Evolutionary conservation across 495 filamentous ascomycete species (phyloP).

Genomic region (Parathielavia hyrcaniae): DNA sequence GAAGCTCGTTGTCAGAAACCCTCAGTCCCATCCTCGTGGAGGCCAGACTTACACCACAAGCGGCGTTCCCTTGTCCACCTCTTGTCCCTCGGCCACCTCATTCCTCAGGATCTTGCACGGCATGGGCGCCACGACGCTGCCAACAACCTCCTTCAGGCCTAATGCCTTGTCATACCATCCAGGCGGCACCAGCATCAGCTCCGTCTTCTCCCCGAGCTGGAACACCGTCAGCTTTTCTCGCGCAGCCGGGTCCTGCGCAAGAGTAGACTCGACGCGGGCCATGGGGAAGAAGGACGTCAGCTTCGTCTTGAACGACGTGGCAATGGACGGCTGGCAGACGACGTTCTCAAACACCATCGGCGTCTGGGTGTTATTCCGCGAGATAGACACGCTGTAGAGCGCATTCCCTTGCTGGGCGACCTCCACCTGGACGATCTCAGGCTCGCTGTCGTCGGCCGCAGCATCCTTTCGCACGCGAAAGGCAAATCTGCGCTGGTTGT

Average conservation of each 20-base stretch:
- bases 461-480: conserved; percentile 46
- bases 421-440: conserved; percentile 47
- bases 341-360: conserved; percentile 41
- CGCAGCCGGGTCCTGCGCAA: conserved; percentile 56
- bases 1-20: conserved; percentile 14
- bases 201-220: conserved; percentile 72
- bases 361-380: conserved; percentile 30
- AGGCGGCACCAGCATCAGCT: conserved; percentile 59
- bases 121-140: conserved; percentile 84
- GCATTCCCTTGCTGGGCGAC: conserved; percentile 57
- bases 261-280: conserved; percentile 71
- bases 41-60: conserved; percentile 63
- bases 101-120: conserved; percentile 88
- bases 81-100: conserved; percentile 71
- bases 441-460: conserved; percentile 38
- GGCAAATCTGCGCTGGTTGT: conserved; percentile 47
- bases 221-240: conserved; percentile 68
- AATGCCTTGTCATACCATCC: conserved; percentile 81
- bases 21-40: not conserved
- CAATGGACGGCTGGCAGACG: conserved; percentile 32
- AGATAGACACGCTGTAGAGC: conserved; percentile 60
- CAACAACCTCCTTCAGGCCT: conserved; percentile 69
- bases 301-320: conserved; percentile 28
- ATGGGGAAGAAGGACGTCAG: conserved; percentile 63
- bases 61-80: conserved; percentile 76